phyloP scores from a whole-genome alignment of 2,329 filamentous ascomycete species.

The Epichloe glyceriae region DNA sequence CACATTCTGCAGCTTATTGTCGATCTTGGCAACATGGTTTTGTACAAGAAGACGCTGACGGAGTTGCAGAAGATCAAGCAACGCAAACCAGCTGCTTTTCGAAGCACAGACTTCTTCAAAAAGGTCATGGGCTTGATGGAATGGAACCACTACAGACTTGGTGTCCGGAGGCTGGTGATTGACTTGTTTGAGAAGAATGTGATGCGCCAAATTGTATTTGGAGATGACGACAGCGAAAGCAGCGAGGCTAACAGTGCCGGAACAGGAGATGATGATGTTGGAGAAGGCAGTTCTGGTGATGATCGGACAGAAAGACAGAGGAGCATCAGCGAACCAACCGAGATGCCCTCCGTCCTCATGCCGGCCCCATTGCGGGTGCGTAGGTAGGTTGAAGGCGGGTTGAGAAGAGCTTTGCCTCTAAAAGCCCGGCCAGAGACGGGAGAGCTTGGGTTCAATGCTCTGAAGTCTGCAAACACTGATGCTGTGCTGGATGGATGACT shows the following conservation, averaged over 20 bases:
- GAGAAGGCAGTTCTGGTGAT: conserved; percentile 31
- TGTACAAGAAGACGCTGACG: conserved; percentile 73
- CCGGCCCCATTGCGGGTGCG: conserved; percentile 22
- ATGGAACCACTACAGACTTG: conserved; percentile 77
- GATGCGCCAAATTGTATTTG: conserved; percentile 70
- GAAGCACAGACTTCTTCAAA: conserved; percentile 64
- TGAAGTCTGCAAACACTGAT: background rate
- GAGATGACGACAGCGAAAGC: conserved; percentile 54
- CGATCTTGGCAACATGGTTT: conserved; percentile 84
- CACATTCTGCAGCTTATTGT: conserved; percentile 75
- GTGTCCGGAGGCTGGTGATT: conserved; percentile 77
- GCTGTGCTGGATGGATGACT: background rate
- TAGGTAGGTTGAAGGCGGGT: conserved; percentile 10
- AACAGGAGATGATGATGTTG: conserved; percentile 42
- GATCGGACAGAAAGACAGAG: conserved; percentile 46
- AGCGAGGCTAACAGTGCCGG: conserved; percentile 40
- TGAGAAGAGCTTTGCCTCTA: background rate
- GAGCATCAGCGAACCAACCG: conserved; percentile 33
- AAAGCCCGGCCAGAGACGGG: background rate
- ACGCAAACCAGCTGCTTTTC: conserved; percentile 63
- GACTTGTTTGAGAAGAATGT: conserved; percentile 91
- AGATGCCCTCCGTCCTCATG: conserved; percentile 20
- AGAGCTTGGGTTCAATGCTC: background rate
- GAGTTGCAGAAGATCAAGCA: conserved; percentile 72
- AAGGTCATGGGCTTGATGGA: conserved; percentile 78